Conservation (phyloP, 768 basidiomycete genomes). For the Grammothele lineata region DNA sequence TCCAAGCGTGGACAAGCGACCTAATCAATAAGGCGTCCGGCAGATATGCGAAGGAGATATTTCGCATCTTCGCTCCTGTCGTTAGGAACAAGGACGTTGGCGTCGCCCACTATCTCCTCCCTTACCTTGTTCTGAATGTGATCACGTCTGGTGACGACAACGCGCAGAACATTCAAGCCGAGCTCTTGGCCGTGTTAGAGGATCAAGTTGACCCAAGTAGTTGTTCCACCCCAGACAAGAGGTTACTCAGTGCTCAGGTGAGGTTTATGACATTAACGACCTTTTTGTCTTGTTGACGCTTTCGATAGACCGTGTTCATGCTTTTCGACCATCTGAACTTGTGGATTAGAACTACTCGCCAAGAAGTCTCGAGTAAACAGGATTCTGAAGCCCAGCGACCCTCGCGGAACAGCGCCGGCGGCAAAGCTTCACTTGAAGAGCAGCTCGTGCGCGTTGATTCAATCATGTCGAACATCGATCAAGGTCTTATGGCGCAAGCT, state of each 20-base stretch:
- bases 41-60: slow-evolving; percentile 58
- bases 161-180: slow-evolving; percentile 59
- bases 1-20: slow-evolving; percentile 83
- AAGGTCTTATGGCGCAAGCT: slow-evolving; percentile 86
- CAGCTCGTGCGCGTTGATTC: slow-evolving; percentile 75
- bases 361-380: slow-evolving; percentile 47
- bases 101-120: slow-evolving; percentile 89
- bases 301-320: slow-evolving; percentile 78
- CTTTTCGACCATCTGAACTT: slow-evolving; percentile 92
- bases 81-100: slow-evolving; percentile 86
- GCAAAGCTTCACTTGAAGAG: slow-evolving; percentile 34
- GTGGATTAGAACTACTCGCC: slow-evolving; percentile 77
- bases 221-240: slow-evolving; percentile 66
- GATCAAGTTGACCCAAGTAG: slow-evolving; percentile 76
- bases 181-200: slow-evolving; percentile 76
- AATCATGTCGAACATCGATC: slow-evolving; percentile 76
- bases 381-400: slow-evolving; percentile 41
- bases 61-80: slow-evolving; percentile 72
- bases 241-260: slow-evolving; percentile 92
- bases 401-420: slow-evolving; percentile 27
- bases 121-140: slow-evolving; percentile 86
- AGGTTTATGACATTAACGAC: slow-evolving; percentile 2
- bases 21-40: slow-evolving; percentile 68
- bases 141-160: slow-evolving; percentile 73
- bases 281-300: not conserved